A percentile compares a stretch with the other conserved stretches of the same genome.
Conservation (phyloP, 2,329 filamentous ascomycete genomes). For the Ceratocystis lukuohia region DNA sequence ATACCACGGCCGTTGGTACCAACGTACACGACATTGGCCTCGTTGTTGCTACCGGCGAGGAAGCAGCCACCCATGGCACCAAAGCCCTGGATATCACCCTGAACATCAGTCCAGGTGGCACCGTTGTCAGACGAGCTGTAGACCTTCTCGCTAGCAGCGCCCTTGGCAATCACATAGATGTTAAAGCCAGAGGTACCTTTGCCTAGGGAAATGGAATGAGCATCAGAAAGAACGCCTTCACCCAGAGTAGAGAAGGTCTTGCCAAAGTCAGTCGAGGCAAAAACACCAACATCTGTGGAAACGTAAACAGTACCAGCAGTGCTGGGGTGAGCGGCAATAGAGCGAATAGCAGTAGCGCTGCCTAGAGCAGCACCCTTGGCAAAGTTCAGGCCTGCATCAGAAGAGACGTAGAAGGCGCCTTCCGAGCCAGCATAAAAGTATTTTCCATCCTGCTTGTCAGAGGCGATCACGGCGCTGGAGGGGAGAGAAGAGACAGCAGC, state of each 20-base stretch:
- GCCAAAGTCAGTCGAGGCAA: constrained; percentile 40
- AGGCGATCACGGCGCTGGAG: constrained; percentile 32
- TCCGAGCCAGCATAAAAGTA: constrained; percentile 40
- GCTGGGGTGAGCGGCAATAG: constrained; percentile 42
- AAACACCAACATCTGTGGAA: constrained; percentile 41
- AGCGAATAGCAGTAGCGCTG: constrained; percentile 36
- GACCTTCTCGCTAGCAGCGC: constrained; percentile 31
- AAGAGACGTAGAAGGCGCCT: constrained; percentile 39
- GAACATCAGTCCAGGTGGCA: constrained; percentile 34
- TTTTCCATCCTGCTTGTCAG: constrained; percentile 40
- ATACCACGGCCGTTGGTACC: constrained; percentile 15
- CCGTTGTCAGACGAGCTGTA: constrained; percentile 35
- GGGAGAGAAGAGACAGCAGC: constrained; percentile 9
- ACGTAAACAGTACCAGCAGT: constrained; percentile 47
- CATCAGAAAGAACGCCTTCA: constrained; percentile 27
- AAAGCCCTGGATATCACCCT: constrained; percentile 33
- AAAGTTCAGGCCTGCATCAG: constrained; percentile 36
- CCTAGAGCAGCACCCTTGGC: constrained; percentile 28
- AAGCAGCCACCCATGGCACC: constrained; percentile 31
- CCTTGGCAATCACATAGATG: constrained; percentile 21
- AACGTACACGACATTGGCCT: constrained; percentile 31
- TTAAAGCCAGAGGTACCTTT: constrained; percentile 32
- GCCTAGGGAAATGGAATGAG: constrained; percentile 34
- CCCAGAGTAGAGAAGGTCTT: constrained; percentile 33
- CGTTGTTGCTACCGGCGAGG: constrained; percentile 35